A percentile compares a stretch with the other conserved stretches of the same genome.
Evolutionary conservation across 1,284 basidiomycete species (phyloP).

Genomic region (Peniophora sp.): DNA sequence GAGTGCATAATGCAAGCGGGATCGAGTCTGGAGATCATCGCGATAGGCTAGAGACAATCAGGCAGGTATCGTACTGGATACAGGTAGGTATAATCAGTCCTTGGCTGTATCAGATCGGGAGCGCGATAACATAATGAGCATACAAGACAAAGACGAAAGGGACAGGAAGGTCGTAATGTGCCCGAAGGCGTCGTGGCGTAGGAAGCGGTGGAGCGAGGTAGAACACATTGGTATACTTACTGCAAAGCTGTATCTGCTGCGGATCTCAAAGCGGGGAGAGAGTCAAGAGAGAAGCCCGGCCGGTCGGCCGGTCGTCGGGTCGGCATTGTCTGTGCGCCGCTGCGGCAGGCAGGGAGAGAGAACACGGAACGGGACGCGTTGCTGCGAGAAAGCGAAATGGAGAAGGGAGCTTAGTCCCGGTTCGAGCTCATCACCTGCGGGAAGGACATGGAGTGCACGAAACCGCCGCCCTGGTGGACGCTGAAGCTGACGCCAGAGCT

Average conservation of each 20-base stretch:
- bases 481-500: slow-evolving; percentile 72
- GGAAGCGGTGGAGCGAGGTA: background rate
- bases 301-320: no score
- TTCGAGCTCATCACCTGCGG: background rate
- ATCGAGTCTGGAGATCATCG: no score
- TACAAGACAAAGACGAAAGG: slow-evolving; percentile 5
- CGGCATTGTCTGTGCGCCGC: no score
- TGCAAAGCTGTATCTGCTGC: slow-evolving; percentile 9
- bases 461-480: slow-evolving; percentile 33
- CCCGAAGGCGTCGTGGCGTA: background rate
- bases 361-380: background rate
- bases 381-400: background rate
- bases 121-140: background rate
- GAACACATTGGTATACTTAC: slow-evolving; percentile 10
- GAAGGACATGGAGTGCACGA: background rate
- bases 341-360: no score
- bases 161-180: background rate
- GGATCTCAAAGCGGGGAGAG: slow-evolving; percentile 8
- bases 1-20: no score
- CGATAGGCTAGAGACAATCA: no score
- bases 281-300: background rate
- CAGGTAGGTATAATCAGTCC: no score
- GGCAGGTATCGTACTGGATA: no score
- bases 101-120: background rate
- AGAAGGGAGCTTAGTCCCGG: slow-evolving; percentile 14